A percentile compares a stretch with the other conserved stretches of the same genome.
These are phyloP conservation scores for Leccinum pachyderme DNA, from an alignment of 1,284 basidiomycete genomes.

Conservation along the genomic window DNA sequence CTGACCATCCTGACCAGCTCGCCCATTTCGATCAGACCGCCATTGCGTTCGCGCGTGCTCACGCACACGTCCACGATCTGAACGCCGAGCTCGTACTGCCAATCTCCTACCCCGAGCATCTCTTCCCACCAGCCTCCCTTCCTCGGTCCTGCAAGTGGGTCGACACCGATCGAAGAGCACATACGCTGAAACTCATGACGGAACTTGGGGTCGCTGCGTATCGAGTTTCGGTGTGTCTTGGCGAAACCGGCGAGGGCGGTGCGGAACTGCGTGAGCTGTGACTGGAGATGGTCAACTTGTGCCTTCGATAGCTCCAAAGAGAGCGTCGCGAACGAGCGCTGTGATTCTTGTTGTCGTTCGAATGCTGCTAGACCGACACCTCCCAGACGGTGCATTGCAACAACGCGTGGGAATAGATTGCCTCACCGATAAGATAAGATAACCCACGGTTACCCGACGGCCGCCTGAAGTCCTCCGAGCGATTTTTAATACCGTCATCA, in stretches of 20 bases:
- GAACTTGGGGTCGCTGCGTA: constrained; percentile 84
- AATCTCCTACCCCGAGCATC: constrained; percentile 85
- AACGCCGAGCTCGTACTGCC: constrained; percentile 94
- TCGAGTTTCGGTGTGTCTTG: constrained; percentile 78
- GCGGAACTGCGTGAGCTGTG: constrained; percentile 85
- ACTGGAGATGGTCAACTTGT: constrained; percentile 77
- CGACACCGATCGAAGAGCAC: constrained; percentile 94
- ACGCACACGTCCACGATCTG: constrained; percentile 98
- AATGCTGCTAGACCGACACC: constrained; percentile 77
- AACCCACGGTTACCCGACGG: constrained; percentile 2
- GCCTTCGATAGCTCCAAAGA: constrained; percentile 75
- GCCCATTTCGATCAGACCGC: constrained; percentile 87
- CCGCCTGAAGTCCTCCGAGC: neutral
- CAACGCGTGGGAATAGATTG: neutral
- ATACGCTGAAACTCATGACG: constrained; percentile 94
- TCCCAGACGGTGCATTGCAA: constrained; percentile 63
- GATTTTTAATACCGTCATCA: neutral
- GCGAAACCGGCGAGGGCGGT: constrained; percentile 81
- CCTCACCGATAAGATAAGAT: constrained; percentile 22
- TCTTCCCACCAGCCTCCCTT: constrained; percentile 85
- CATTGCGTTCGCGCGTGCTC: constrained; percentile 83
- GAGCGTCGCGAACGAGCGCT: constrained; percentile 77
- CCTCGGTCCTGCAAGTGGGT: constrained; percentile 85
- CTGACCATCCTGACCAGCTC: constrained; percentile 82
- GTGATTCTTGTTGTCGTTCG: constrained; percentile 68